Evolutionary conservation across 2,329 filamentous ascomycete genomes (phyloP), one percentile per base, ranked within the genome.

Genomic region (Scedosporium aurantiacum): DNA sequence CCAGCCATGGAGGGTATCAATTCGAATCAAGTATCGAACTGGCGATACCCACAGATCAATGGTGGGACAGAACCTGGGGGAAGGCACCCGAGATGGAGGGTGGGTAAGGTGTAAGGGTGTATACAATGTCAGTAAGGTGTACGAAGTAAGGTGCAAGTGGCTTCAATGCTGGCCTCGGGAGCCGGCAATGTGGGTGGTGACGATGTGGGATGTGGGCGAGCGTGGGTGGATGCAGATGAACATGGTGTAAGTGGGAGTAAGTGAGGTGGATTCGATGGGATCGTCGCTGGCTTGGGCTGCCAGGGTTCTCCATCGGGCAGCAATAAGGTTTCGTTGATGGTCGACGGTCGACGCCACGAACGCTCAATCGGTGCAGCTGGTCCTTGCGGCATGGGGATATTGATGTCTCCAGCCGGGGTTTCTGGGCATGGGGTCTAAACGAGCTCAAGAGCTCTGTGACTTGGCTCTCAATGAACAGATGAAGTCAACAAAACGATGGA

Each of bases 41-140:
- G 32, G 8, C 32, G 32, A 37, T 12, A 6, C 32, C 14, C 10
- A 37, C 32, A 37, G 32, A 37, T 37, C 32, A 37, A 37, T 7
- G 50, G 50, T 54, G 50, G 50, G 50, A 54, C 50, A 54, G 50
- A 54, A 54, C 50, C 50, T 54, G 50, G 50, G 50, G 50, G 50
- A 37, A 54, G 50, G 50, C 50, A 54, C 50, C 23, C 23, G 43
- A 47, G 43, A 47, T 47, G 43, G 43, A 47, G 43, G 43, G 43
- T 47, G 43, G 43, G 43, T 14, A 37, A 37, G 32, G 32, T 37
- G 32, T 37, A 37, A 37, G 27, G 27, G 27, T 28, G 27, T 28
- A 28, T 28, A 28, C 27, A 28, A 28, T 28, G 27, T 28, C 27
- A 45, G 41, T 45, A 45, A 18, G 10, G 5, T n/a, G n/a, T n/a